These are phyloP conservation scores for Pyronema domesticum DNA, from an alignment of 495 filamentous ascomycete species.

Conservation along the genomic window DNA sequence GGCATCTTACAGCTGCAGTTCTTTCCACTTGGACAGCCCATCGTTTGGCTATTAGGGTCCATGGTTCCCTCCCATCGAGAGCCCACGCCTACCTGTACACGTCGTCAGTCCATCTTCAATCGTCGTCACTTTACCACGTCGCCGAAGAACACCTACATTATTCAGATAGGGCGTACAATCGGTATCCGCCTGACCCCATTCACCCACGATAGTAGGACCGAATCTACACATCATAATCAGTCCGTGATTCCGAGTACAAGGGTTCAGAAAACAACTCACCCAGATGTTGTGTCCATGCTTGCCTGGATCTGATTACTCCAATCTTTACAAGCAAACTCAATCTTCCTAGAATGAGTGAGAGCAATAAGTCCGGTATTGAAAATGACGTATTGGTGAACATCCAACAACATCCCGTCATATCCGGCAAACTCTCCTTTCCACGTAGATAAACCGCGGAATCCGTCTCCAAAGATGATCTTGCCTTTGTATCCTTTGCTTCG, in stretches of 20 bases:
- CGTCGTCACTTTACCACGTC: neutral
- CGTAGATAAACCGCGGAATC: slow-evolving; percentile 61
- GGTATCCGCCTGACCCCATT: slow-evolving; percentile 96
- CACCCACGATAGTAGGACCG: slow-evolving; percentile 90
- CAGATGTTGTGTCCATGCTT: slow-evolving; percentile 52
- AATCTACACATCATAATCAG: slow-evolving; percentile 31
- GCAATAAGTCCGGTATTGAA: slow-evolving; percentile 64
- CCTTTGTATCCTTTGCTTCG: slow-evolving; percentile 51
- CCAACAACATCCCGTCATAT: slow-evolving; percentile 47
- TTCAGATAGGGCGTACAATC: slow-evolving; percentile 82
- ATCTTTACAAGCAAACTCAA: slow-evolving; percentile 66
- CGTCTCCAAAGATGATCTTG: slow-evolving; percentile 60
- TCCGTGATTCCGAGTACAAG: neutral
- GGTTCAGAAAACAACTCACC: slow-evolving; percentile 29
- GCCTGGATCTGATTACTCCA: slow-evolving; percentile 64
- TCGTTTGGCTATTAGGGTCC: slow-evolving; percentile 37
- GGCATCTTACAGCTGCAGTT: slow-evolving; percentile 56
- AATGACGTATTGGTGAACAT: slow-evolving; percentile 87
- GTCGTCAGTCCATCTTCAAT: neutral
- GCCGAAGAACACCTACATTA: slow-evolving; percentile 34
- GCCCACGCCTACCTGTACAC: slow-evolving; percentile 43
- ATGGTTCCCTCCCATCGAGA: slow-evolving; percentile 81
- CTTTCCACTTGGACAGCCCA: slow-evolving; percentile 47
- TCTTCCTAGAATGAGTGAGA: slow-evolving; percentile 52
- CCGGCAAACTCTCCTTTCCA: slow-evolving; percentile 54